These are phyloP conservation scores for Lactarius quietus DNA, from an alignment of 768 basidiomycete genomes.

Conservation along the genomic window DNA sequence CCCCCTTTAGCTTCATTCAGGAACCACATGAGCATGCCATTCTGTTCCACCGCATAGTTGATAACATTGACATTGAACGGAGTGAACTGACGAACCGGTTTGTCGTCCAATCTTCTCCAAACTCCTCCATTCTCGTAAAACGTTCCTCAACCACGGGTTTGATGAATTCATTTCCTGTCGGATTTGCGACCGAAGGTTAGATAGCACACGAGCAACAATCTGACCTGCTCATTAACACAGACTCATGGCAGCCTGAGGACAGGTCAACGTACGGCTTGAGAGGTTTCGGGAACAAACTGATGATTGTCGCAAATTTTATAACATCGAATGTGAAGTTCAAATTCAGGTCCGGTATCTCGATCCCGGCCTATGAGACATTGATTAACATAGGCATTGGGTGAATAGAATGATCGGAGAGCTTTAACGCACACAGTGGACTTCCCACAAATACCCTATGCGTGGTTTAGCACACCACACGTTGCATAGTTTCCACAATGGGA, in stretches of 20 bases:
- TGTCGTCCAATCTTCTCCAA: conserved; percentile 10
- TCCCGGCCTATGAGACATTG: neutral
- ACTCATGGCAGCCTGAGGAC: neutral
- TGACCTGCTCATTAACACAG: neutral
- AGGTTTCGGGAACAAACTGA: neutral
- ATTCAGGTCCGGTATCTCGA: neutral
- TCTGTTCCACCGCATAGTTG: conserved; percentile 28
- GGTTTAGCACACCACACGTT: neutral
- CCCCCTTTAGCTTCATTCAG: conserved; percentile 34
- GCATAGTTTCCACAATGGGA: neutral
- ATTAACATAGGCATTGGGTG: neutral
- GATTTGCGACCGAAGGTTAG: conserved; percentile 1
- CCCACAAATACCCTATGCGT: neutral
- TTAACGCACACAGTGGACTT: neutral
- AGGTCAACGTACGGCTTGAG: neutral
- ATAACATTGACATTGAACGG: neutral
- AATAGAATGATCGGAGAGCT: neutral
- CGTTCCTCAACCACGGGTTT: conserved; percentile 10
- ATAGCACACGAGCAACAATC: neutral
- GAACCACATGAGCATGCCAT: conserved; percentile 42
- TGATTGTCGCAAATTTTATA: neutral
- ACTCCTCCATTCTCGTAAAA: neutral
- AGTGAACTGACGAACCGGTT: neutral
- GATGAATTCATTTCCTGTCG: neutral
- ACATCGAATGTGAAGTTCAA: neutral